Conservation (phyloP, 2,329 filamentous ascomycete genomes). For the Trichophyton schoenleinii region DNA sequence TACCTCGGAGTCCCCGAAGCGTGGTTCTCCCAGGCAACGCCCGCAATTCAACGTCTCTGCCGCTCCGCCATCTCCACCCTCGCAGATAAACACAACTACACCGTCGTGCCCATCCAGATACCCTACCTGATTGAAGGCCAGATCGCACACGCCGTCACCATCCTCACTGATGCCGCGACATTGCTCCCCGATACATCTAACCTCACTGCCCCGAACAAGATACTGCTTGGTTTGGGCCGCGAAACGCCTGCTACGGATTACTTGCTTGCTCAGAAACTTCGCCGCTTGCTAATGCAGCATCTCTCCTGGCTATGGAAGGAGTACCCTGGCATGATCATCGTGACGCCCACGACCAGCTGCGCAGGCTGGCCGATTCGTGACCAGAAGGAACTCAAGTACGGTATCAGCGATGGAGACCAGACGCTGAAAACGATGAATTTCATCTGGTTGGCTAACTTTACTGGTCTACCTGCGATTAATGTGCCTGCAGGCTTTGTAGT, state of each 20-base stretch:
- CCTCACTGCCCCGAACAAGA: slow-evolving; percentile 28
- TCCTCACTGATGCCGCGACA: slow-evolving; percentile 52
- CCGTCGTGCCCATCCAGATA: slow-evolving; percentile 36
- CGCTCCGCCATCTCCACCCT: slow-evolving; percentile 44
- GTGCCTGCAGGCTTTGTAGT: slow-evolving; percentile 57
- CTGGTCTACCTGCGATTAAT: slow-evolving; percentile 56
- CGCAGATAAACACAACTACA: slow-evolving; percentile 18
- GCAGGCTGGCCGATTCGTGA: slow-evolving; percentile 57
- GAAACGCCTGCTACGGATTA: slow-evolving; percentile 54
- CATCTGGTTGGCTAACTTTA: slow-evolving; percentile 65
- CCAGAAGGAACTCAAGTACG: slow-evolving; percentile 42
- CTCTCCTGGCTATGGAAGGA: slow-evolving; percentile 53
- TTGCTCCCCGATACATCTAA: slow-evolving; percentile 24
- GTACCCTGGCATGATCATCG: slow-evolving; percentile 58
- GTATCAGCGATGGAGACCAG: slow-evolving; percentile 56
- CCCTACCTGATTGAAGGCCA: slow-evolving; percentile 51
- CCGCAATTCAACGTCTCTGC: slow-evolving; percentile 47
- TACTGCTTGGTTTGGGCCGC: slow-evolving; percentile 50
- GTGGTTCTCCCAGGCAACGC: slow-evolving; percentile 54
- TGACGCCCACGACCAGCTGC: slow-evolving; percentile 61
- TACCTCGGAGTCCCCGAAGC: slow-evolving; percentile 51
- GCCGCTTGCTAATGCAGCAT: slow-evolving; percentile 61
- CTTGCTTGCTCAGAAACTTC: slow-evolving; percentile 55
- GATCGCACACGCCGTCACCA: slow-evolving; percentile 59
- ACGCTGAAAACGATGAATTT: slow-evolving; percentile 63